These are phyloP conservation scores for Cladosporium austrohemisphaericum DNA, from an alignment of 2,329 filamentous ascomycete species.

Conservation along the genomic window DNA sequence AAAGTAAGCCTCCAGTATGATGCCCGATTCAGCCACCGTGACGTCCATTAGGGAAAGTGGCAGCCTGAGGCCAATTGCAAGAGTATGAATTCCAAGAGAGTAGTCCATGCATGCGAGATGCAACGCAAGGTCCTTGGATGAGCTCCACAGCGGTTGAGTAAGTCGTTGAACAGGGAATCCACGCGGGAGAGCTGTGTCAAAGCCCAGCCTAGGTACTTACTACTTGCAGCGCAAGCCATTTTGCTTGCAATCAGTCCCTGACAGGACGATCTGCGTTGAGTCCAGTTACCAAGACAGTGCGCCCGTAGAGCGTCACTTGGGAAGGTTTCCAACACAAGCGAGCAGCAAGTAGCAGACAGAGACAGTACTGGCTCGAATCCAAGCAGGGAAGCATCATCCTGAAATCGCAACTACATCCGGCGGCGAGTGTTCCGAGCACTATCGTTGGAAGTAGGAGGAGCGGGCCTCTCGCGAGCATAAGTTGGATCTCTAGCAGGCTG, in stretches of 20 bases:
- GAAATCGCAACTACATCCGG: neutral
- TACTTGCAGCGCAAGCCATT: conserved; percentile 8
- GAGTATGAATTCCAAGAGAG: no score
- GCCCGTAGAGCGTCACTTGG: neutral
- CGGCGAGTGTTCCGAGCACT: conserved; percentile 8
- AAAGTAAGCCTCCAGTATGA: no score
- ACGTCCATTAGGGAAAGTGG: no score
- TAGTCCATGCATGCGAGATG: no score
- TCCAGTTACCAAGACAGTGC: neutral
- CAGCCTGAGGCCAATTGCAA: no score
- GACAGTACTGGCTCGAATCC: neutral
- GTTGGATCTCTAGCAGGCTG: neutral
- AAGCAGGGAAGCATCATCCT: neutral
- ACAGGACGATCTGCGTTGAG: conserved; percentile 5
- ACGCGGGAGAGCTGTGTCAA: no score
- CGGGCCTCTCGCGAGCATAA: conserved; percentile 5
- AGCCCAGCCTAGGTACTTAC: conserved; percentile 12
- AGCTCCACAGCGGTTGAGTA: no score
- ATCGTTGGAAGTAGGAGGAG: conserved; percentile 3
- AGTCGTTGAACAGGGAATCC: neutral
- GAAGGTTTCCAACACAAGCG: neutral
- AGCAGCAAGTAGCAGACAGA: neutral
- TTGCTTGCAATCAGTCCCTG: conserved; percentile 8
- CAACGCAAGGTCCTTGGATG: no score
- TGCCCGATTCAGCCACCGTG: no score